A percentile compares a stretch with the other conserved stretches of the same genome.
phyloP scores from a whole-genome alignment of 805 yeast genomes.

The Candida nemodendra region DNA sequence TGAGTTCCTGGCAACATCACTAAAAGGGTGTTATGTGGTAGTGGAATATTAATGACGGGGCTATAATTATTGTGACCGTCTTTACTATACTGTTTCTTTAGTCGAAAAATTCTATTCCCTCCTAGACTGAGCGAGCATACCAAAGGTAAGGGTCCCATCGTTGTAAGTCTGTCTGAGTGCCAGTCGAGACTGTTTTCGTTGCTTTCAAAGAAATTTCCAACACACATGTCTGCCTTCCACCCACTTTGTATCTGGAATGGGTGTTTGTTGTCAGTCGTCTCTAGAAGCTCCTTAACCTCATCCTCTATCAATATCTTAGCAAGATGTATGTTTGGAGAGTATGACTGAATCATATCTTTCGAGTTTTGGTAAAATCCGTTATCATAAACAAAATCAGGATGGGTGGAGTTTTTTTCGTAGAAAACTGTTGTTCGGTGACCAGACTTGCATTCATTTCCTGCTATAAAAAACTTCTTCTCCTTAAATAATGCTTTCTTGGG shows the following conservation, averaged over 20 bases:
- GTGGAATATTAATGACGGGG: conserved; percentile 50
- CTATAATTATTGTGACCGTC: conserved; percentile 18
- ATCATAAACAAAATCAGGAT: conserved; percentile 12
- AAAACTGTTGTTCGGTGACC: conserved; percentile 50
- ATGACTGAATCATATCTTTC: conserved; percentile 17
- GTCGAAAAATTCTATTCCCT: conserved; percentile 63
- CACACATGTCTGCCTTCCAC: conserved; percentile 56
- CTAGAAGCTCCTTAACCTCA: conserved; percentile 36
- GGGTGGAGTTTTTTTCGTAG: conserved; percentile 9
- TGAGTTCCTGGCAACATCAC: conserved; percentile 81
- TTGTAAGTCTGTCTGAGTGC: conserved; percentile 74
- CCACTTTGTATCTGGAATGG: conserved; percentile 38
- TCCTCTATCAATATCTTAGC: conserved; percentile 42
- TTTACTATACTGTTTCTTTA: conserved; percentile 40
- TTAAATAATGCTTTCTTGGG: conserved; percentile 40
- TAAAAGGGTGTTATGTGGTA: conserved; percentile 67
- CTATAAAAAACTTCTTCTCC: conserved; percentile 53
- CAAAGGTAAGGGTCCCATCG: conserved; percentile 68
- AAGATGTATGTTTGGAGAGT: conserved; percentile 33
- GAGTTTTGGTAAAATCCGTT: conserved; percentile 16
- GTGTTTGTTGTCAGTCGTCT: conserved; percentile 14
- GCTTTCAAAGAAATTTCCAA: conserved; percentile 55
- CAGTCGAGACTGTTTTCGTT: conserved; percentile 58
- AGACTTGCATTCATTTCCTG: conserved; percentile 59
- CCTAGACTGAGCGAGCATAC: conserved; percentile 72